Base-by-base conservation (phyloP, 306 rosid genomes). In the Fragaria ananassa region DNA sequence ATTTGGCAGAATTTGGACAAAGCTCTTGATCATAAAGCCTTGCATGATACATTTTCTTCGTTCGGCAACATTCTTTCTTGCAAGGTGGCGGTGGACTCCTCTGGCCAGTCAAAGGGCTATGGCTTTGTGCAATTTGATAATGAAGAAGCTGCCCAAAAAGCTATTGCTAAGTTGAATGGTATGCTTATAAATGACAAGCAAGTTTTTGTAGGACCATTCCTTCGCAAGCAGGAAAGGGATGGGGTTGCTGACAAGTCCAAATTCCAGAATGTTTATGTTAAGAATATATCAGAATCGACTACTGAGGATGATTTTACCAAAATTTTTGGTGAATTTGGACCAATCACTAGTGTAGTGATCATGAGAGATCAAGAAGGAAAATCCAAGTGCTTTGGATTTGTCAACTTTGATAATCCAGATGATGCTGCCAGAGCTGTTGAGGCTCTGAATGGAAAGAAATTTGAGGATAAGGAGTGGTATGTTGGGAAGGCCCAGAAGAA, bases 121-220 rank as follows among this genome's bases (percentile, higher is more conserved):
- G 99, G 99, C 70, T 96, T 96, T 87, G 98, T 96, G 10, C 99
- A 96, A 87, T 96, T 88, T 42, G 98, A 96, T 46, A 87, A 18
- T 70, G 98, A 93, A n/a, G 99, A 96, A 73, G 51, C 97, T 87
- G 98, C 93, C 73, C 97, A 86, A 71, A 91, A 83, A 63, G 99
- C 99, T 74, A 96, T 92, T 23, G 93, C 88, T 78, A 86, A 91
- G 84, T 87, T 96, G 81, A 91, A 96, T 82, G 99, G 99, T 14
- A 96, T 96, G 99, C 88, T 96, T 83, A 46, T 96, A 76, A 96
- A 96, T 80, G 99, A 96, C 78, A 96, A 96, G 76, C 97, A 91
- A 88, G 99, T 96, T 41, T 96, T 54, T 85, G 99, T 96, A 72
- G 99, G 99, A 31, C 99, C 99, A 74, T 96, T 96, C 84, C 93